Percentiles rank a stretch among this genome's conserved stretches.
Conservation (phyloP, 768 basidiomycete species). For the Omphalotus guepiniiformis region DNA sequence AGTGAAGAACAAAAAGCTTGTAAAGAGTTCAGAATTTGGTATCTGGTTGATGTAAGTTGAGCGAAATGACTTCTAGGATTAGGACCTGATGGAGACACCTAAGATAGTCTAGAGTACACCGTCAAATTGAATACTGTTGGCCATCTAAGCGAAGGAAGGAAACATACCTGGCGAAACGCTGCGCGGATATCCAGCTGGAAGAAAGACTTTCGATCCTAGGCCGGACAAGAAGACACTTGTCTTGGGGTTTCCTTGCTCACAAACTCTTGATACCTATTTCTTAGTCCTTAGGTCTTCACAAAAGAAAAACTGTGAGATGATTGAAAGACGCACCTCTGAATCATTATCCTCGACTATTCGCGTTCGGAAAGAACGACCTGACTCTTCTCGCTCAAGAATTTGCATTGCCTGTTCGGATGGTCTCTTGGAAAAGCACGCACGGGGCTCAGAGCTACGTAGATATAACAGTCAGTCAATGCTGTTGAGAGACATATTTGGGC, state of each 20-base stretch:
- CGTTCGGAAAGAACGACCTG: not conserved
- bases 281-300: too few species aligned
- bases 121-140: not conserved
- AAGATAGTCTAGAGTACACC: constrained; percentile 45
- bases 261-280: too few species aligned
- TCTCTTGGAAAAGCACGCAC: too few species aligned
- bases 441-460: too few species aligned
- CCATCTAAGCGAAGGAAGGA: not conserved
- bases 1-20: constrained; percentile 72
- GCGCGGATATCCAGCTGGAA: constrained; percentile 8
- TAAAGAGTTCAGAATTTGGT: constrained; percentile 60
- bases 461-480: too few species aligned
- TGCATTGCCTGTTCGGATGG: too few species aligned
- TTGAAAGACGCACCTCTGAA: too few species aligned
- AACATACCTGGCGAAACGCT: constrained; percentile 6
- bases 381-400: not conserved
- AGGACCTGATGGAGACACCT: constrained; percentile 38
- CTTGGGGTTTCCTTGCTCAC: too few species aligned
- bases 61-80: not conserved
- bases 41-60: constrained; percentile 34
- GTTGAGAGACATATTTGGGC: too few species aligned
- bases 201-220: constrained; percentile 1
- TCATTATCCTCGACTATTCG: too few species aligned
- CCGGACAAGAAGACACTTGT: not conserved
- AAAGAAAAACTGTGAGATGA: too few species aligned